Evolutionary conservation across 352 stramenopile genomes (phyloP), one percentile per base, ranked within the genome.

Genomic region (Globisporangium iwayamae): DNA sequence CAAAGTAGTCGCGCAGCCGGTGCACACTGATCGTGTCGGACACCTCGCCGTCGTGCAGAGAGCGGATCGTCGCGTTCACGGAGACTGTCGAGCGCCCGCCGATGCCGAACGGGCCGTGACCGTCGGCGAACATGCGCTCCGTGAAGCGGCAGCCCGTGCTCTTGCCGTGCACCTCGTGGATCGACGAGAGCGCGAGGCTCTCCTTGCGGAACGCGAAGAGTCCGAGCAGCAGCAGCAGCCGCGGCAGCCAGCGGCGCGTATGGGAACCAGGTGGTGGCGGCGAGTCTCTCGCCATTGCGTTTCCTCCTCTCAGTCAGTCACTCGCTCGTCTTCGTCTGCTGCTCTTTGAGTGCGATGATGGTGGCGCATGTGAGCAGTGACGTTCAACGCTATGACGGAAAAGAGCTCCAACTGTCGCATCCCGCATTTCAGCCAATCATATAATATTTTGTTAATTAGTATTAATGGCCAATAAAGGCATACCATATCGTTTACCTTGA

Each of bases 51-150:
- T 85, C 73, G 1, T 63, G 53, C 18, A 94, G 58, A 28, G 80
- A 64, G 20, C 73, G 73, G 34, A 93, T 62, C 16, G 65, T 81
- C 11, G 78, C 82, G 55, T 82, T 70, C 11, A 94, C 66, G 0
- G 50, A 22, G 41, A 94, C 64, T 22, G 64, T 83, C 30, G 85
- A 90, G 39, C 61, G 72, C 16, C 75, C 81, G n/a, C 56, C 41
- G 39, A 75, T 57, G 34, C 78, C 76, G 56, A 78, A 87, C 10
- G 79, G 79, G 0, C 83, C 84, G 41, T 71, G 70, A 30, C 72
- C 73, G 60, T 91, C 80, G 6, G 79, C 84, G 69, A 93, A 96
- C 85, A 93, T 91, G 64, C 76, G 76, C 72, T 96, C 85, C 11
- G 78, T 87, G 59, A 89, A 79, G 50, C 83, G 79, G 59, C 71